These are phyloP conservation scores for Phytophthora capsici DNA, from an alignment of 352 stramenopile species.

Conservation along the genomic window DNA sequence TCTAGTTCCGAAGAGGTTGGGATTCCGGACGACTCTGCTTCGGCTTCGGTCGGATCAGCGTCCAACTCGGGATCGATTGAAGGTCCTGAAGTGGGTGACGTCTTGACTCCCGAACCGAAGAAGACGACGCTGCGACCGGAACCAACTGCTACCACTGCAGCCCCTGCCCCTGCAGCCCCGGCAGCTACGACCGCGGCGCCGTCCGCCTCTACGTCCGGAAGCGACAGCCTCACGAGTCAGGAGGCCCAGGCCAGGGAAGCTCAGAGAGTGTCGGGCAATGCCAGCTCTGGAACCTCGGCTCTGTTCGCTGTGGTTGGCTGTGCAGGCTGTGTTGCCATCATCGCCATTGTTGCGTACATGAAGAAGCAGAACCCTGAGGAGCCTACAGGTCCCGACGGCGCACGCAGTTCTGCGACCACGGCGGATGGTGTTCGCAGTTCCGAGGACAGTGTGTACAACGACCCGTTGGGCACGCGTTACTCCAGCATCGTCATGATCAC, in stretches of 20 bases:
- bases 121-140: slow-evolving; percentile 31
- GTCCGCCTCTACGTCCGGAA: slow-evolving; percentile 21
- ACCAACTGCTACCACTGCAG: slow-evolving; percentile 15
- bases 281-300: slow-evolving; percentile 6
- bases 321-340: slow-evolving; percentile 48
- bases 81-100: slow-evolving; percentile 45
- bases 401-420: slow-evolving; percentile 44
- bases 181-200: slow-evolving; percentile 11
- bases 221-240: slow-evolving; percentile 38
- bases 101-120: slow-evolving; percentile 19
- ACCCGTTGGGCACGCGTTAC: slow-evolving; percentile 78
- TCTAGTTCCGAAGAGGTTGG: slow-evolving; percentile 25
- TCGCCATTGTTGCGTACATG: slow-evolving; percentile 65
- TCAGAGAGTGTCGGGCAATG: slow-evolving; percentile 34
- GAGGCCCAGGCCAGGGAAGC: slow-evolving; percentile 57
- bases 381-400: slow-evolving; percentile 30
- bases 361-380: slow-evolving; percentile 43
- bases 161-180: slow-evolving; percentile 14
- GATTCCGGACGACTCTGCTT: slow-evolving; percentile 3
- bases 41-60: slow-evolving; percentile 5
- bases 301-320: slow-evolving; percentile 27
- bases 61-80: slow-evolving; percentile 33
- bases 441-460: slow-evolving; percentile 72
- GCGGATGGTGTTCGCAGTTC: slow-evolving; percentile 52
- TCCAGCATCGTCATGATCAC: slow-evolving; percentile 91